phyloP scores from a whole-genome alignment of 352 stramenopile genomes.

The Globisporangium lucens region DNA sequence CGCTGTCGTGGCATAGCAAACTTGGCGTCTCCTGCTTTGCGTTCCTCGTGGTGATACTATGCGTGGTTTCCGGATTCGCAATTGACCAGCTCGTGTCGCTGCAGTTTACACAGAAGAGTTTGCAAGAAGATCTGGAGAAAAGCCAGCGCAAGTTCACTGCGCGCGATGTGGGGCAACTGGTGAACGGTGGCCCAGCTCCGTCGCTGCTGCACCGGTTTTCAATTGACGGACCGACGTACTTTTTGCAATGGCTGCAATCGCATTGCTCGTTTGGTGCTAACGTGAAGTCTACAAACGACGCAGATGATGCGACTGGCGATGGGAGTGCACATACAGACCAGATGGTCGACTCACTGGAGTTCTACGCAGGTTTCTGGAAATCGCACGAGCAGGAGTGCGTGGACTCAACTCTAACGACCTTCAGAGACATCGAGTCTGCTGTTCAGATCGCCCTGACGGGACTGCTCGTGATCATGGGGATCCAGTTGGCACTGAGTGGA shows the following conservation, averaged over 20 bases:
- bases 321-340: not conserved
- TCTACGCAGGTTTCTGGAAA: conserved; percentile 32
- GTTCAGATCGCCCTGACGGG: not conserved
- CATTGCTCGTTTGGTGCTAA: conserved; percentile 19
- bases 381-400: conserved; percentile 12
- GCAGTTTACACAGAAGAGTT: conserved; percentile 27
- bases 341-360: conserved; percentile 25
- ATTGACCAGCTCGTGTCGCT: conserved; percentile 31
- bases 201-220: conserved; percentile 52
- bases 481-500: conserved; percentile 11
- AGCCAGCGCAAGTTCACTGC: conserved; percentile 19
- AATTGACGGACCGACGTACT: conserved; percentile 41
- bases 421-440: conserved; percentile 5
- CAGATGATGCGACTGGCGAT: not conserved
- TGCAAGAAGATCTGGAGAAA: conserved; percentile 16
- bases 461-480: conserved; percentile 7
- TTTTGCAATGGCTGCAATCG: conserved; percentile 35
- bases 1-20: conserved; percentile 19
- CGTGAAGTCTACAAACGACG: not conserved
- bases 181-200: conserved; percentile 36
- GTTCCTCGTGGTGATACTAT: conserved; percentile 17
- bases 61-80: conserved; percentile 15
- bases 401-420: not conserved
- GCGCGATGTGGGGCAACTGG: conserved; percentile 20
- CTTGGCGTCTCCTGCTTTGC: conserved; percentile 16